phyloP scores from a whole-genome alignment of 1,284 basidiomycete species.

The Porphyrellus sp. region DNA sequence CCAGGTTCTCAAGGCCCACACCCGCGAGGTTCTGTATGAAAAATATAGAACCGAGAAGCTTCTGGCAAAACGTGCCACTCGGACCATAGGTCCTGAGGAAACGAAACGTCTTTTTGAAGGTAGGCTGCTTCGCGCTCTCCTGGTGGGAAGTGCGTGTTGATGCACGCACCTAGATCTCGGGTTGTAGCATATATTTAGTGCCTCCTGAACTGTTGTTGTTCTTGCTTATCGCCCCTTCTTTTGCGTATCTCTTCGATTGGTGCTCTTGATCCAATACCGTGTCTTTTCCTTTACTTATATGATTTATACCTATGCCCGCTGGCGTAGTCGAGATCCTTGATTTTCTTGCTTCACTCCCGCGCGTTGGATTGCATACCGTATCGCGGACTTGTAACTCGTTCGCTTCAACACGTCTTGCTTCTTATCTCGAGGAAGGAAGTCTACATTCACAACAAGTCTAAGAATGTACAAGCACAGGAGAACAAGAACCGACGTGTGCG shows the following conservation, averaged over 20 bases:
- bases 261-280: conserved; percentile 6
- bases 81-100: conserved; percentile 69
- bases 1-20: conserved; percentile 73
- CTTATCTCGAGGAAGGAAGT: conserved; percentile 1
- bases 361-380: conserved; percentile 25
- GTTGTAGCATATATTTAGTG: conserved; percentile 34
- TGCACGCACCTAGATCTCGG: conserved; percentile 38
- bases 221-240: conserved; percentile 25
- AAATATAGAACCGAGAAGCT: conserved; percentile 82
- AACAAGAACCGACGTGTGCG: conserved; percentile 1
- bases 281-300: conserved; percentile 9
- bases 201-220: conserved; percentile 17
- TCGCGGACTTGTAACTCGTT: conserved; percentile 27
- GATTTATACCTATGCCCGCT: conserved; percentile 17
- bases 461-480: conserved; percentile 3
- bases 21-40: conserved; percentile 81
- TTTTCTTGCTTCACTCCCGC: conserved; percentile 21
- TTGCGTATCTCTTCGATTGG: conserved; percentile 10
- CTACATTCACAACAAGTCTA: conserved; percentile 3
- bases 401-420: conserved; percentile 23
- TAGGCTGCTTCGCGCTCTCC: conserved; percentile 34
- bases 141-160: conserved; percentile 25
- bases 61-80: conserved; percentile 74
- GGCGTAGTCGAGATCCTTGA: conserved; percentile 16
- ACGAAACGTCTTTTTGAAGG: conserved; percentile 68